Conservation (phyloP, 164 flowering plant genomes). For the Platanus orientalis region DNA sequence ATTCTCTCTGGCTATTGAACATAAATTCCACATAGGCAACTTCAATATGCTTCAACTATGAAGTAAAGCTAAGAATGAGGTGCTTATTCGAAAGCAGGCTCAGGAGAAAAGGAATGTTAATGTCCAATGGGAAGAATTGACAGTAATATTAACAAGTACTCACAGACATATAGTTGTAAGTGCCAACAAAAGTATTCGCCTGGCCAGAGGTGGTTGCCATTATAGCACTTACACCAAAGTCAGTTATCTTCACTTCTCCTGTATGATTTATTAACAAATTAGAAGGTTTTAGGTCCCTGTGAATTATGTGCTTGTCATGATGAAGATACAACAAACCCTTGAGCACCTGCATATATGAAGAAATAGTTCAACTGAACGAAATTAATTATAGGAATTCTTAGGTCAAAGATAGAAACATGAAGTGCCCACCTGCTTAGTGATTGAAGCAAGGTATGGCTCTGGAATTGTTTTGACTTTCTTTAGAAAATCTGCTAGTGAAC, state of each 20-base stretch:
- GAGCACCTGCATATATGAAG: slow-evolving; percentile 58
- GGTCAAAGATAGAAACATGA: background rate
- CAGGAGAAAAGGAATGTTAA: background rate
- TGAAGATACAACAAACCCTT: slow-evolving; percentile 87
- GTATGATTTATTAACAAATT: slow-evolving; percentile 84
- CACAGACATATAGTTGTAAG: slow-evolving; percentile 94
- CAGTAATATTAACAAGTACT: slow-evolving; percentile 30
- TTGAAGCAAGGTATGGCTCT: slow-evolving; percentile 85
- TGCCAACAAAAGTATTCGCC: slow-evolving; percentile 88
- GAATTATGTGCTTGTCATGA: slow-evolving; percentile 88
- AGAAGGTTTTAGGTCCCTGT: slow-evolving; percentile 93
- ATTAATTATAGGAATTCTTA: background rate
- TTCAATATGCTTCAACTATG: background rate
- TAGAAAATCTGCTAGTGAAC: slow-evolving; percentile 85
- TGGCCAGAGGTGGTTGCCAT: slow-evolving; percentile 67
- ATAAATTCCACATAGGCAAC: slow-evolving; percentile 15
- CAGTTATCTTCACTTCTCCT: slow-evolving; percentile 96
- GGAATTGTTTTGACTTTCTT: slow-evolving; percentile 70
- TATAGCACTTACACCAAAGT: slow-evolving; percentile 94
- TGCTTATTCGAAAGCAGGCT: background rate
- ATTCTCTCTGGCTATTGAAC: slow-evolving; percentile 88
- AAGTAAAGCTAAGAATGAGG: background rate
- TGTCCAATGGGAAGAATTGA: background rate
- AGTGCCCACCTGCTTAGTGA: slow-evolving; percentile 69
- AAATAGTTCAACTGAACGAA: background rate